Evolutionary conservation across 2,329 filamentous ascomycete species (phyloP).

Genomic region (Diplodia mutila): DNA sequence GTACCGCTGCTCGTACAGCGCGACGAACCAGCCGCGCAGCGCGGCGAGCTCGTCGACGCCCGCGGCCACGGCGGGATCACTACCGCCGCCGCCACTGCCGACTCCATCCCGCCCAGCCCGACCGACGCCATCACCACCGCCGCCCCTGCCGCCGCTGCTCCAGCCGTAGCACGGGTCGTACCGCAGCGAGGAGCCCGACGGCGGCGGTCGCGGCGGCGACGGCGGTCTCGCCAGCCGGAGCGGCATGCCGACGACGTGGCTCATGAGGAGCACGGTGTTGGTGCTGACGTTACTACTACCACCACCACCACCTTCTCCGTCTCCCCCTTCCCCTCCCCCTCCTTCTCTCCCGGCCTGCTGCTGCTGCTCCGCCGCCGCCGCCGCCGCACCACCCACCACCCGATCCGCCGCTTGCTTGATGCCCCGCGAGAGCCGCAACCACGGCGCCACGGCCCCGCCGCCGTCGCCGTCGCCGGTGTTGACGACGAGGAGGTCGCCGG

Average conservation of each 20-base stretch:
- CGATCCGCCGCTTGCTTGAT: conserved; percentile 41
- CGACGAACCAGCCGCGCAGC: neutral
- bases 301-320: neutral
- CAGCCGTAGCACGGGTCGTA: neutral
- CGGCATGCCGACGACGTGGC: neutral
- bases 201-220: too few species aligned
- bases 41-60: neutral
- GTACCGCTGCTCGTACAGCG: neutral
- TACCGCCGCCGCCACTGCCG: neutral
- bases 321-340: neutral
- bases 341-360: conserved; percentile 26
- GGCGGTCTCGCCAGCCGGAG: neutral
- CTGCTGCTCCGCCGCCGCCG: conserved; percentile 23
- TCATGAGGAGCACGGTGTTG: neutral
- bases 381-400: too few species aligned
- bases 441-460: conserved; percentile 40
- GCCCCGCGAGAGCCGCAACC: conserved; percentile 45
- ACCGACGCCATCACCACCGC: neutral
- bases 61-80: neutral
- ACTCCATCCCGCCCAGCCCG: neutral
- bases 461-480: conserved; percentile 30
- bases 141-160: neutral
- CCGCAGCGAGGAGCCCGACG: neutral
- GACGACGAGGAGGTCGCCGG: conserved; percentile 42
- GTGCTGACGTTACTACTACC: neutral